These are phyloP conservation scores for Aspergillus funiculosus DNA, from an alignment of 495 filamentous ascomycete genomes.

Conservation along the genomic window DNA sequence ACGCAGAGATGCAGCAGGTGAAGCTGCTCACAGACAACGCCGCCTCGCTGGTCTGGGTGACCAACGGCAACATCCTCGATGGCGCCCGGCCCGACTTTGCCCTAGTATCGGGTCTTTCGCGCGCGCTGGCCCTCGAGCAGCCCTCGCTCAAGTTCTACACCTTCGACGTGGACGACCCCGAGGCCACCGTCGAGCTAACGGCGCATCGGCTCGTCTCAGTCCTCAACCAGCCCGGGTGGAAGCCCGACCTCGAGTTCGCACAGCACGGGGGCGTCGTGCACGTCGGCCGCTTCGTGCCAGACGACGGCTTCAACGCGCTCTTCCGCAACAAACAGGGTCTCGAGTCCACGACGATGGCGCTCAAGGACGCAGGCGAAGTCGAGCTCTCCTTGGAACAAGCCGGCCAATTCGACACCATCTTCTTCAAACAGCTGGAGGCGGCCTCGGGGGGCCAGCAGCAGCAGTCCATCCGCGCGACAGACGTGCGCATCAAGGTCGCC, in stretches of 20 bases:
- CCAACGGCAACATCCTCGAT: conserved; percentile 20
- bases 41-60: conserved; percentile 29
- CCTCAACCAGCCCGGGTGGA: neutral
- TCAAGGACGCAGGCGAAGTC: neutral
- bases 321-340: conserved; percentile 5
- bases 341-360: neutral
- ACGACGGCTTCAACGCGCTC: neutral
- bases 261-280: neutral
- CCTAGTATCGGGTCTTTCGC: conserved; percentile 27
- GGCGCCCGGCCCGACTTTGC: conserved; percentile 27
- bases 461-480: neutral
- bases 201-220: neutral
- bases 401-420: conserved; percentile 2
- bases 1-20: conserved; percentile 22
- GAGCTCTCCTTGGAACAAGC: neutral
- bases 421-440: neutral
- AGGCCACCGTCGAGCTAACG: neutral
- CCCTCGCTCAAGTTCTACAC: conserved; percentile 28
- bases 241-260: neutral
- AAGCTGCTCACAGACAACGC: conserved; percentile 29
- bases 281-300: conserved; percentile 1
- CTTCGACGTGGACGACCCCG: conserved; percentile 22
- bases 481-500: neutral
- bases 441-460: too few species aligned
- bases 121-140: conserved; percentile 35